Conservation (phyloP, 768 basidiomycete genomes). For the Lentinula edodes region DNA sequence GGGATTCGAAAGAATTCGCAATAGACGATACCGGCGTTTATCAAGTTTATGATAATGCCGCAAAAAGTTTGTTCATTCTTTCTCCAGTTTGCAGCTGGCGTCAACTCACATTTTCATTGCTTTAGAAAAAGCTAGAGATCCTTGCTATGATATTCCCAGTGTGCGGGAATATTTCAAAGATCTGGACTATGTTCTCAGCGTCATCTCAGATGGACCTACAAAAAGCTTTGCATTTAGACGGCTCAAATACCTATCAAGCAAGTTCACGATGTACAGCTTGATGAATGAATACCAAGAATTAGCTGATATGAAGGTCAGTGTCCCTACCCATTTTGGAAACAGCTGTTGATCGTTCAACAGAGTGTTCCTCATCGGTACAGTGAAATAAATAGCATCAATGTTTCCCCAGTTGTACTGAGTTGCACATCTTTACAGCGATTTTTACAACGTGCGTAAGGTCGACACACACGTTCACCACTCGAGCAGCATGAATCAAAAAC, state of each 20-base stretch:
- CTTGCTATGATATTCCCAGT: slow-evolving; percentile 73
- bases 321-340: background rate
- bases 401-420: background rate
- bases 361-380: slow-evolving; percentile 76
- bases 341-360: slow-evolving; percentile 27
- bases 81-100: background rate
- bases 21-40: slow-evolving; percentile 89
- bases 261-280: slow-evolving; percentile 90
- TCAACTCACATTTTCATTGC: background rate
- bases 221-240: slow-evolving; percentile 94
- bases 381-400: background rate
- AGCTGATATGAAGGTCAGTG: slow-evolving; percentile 91
- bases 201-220: slow-evolving; percentile 92
- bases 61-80: slow-evolving; percentile 21
- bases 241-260: slow-evolving; percentile 86
- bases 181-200: slow-evolving; percentile 83
- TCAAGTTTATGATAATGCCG: slow-evolving; percentile 62
- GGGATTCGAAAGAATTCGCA: slow-evolving; percentile 56
- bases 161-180: slow-evolving; percentile 96
- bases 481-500: slow-evolving; percentile 99
- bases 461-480: slow-evolving; percentile 99
- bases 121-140: slow-evolving; percentile 35
- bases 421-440: slow-evolving; percentile 58
- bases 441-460: slow-evolving; percentile 97
- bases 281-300: slow-evolving; percentile 92